Conservation (phyloP, 2,329 filamentous ascomycete species). For the Diaporthe vaccinii region DNA sequence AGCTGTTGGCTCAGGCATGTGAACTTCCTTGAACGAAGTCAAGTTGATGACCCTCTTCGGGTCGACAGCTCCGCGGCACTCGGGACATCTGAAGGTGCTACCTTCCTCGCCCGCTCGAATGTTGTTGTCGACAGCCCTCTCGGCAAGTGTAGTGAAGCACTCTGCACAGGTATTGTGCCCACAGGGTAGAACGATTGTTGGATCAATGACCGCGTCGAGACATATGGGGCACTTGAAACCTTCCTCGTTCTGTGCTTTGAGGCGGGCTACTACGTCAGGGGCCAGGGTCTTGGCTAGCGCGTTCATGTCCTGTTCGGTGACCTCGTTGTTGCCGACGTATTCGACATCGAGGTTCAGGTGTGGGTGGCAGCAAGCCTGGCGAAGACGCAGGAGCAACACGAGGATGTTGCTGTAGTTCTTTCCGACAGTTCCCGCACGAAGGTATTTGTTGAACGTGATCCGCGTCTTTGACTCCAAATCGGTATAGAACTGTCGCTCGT, state of each 20-base stretch:
- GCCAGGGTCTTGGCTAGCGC: constrained; percentile 69
- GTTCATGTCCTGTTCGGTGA: constrained; percentile 58
- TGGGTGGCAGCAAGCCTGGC: constrained; percentile 85
- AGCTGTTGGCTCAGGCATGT: constrained; percentile 68
- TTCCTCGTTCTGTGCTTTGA: constrained; percentile 63
- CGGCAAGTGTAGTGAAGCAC: constrained; percentile 79
- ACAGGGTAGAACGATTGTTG: constrained; percentile 84
- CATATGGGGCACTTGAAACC: constrained; percentile 87
- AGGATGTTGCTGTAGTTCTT: constrained; percentile 85
- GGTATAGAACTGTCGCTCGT: constrained; percentile 75
- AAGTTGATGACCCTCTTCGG: constrained; percentile 80
- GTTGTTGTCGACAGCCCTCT: constrained; percentile 66
- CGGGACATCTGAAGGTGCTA: constrained; percentile 75
- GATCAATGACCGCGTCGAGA: constrained; percentile 80
- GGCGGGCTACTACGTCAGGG: constrained; percentile 73
- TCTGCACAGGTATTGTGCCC: constrained; percentile 85
- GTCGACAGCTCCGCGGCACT: constrained; percentile 78
- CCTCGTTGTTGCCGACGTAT: constrained; percentile 58
- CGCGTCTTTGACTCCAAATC: constrained; percentile 76
- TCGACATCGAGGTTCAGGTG: constrained; percentile 70
- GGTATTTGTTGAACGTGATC: constrained; percentile 81
- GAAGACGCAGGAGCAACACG: constrained; percentile 82
- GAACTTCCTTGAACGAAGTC: constrained; percentile 78
- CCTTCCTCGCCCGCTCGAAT: constrained; percentile 73
- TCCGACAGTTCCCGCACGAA: constrained; percentile 76